phyloP scores from a whole-genome alignment of 2,329 filamentous ascomycete species.

The Thielaviopsis musarum region DNA sequence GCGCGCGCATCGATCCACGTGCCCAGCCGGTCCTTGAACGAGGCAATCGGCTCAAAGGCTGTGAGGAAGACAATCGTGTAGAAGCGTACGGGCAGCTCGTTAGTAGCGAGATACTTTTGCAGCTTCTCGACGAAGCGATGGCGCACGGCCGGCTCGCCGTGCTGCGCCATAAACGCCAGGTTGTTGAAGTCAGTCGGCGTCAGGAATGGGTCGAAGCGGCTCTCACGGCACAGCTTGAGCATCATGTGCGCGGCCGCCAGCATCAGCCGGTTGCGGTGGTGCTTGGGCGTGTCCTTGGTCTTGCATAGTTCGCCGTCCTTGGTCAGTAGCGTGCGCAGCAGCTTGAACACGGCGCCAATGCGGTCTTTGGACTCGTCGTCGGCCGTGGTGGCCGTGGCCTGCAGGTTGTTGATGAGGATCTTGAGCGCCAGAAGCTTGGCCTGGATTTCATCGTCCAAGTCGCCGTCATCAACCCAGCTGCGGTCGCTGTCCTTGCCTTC shows the following conservation, averaged over 20 bases:
- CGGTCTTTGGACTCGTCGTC: constrained; percentile 36
- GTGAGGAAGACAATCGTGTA: constrained; percentile 81
- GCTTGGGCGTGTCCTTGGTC: constrained; percentile 53
- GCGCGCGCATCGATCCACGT: constrained; percentile 82
- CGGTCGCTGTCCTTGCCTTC: constrained; percentile 34
- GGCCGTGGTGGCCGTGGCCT: constrained; percentile 33
- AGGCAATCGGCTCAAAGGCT: constrained; percentile 70
- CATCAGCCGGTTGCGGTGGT: constrained; percentile 67
- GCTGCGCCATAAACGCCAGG: constrained; percentile 67
- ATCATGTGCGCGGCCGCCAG: constrained; percentile 65
- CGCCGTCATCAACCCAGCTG: constrained; percentile 50
- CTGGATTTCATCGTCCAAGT: constrained; percentile 62
- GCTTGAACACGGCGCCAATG: constrained; percentile 54
- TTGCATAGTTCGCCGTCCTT: constrained; percentile 69
- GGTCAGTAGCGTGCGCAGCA: constrained; percentile 60
- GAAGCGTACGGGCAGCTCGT: constrained; percentile 56
- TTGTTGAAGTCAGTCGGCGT: constrained; percentile 61
- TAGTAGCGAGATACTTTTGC: constrained; percentile 74
- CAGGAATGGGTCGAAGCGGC: constrained; percentile 60
- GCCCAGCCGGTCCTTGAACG: constrained; percentile 56
- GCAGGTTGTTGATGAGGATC: constrained; percentile 70
- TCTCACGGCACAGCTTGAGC: constrained; percentile 68
- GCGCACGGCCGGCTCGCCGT: constrained; percentile 56
- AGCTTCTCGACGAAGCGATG: constrained; percentile 66
- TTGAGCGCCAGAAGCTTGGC: constrained; percentile 74